Evolutionary conservation across 768 basidiomycete species (phyloP).

Genomic region (Butyriboletus loyo): DNA sequence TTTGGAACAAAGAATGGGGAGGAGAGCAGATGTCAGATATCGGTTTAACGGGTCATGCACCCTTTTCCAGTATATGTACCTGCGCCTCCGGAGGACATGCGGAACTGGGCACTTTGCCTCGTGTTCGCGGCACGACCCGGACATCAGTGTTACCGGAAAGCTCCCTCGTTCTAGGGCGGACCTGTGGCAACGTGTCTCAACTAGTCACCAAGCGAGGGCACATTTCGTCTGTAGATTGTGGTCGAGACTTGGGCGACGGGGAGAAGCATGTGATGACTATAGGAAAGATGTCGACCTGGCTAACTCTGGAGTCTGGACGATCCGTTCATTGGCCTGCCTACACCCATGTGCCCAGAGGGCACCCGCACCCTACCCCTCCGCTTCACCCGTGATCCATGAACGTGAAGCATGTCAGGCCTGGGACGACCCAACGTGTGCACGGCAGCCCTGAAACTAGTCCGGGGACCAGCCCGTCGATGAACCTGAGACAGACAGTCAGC

Average conservation of each 20-base stretch:
- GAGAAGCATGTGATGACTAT: neutral
- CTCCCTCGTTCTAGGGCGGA: slow-evolving; percentile 10
- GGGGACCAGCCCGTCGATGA: no score
- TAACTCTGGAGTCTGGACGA: neutral
- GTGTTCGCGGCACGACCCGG: slow-evolving; percentile 22
- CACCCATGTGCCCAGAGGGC: neutral
- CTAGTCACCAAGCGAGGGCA: slow-evolving; percentile 2
- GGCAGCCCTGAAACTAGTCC: neutral
- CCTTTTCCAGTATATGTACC: slow-evolving; percentile 26
- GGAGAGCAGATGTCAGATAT: slow-evolving; percentile 8
- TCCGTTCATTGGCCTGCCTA: neutral
- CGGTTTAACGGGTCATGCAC: slow-evolving; percentile 6
- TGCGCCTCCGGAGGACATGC: slow-evolving; percentile 21
- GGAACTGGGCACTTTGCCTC: slow-evolving; percentile 28
- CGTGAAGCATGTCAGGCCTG: neutral
- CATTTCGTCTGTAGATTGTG: neutral
- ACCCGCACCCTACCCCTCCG: neutral
- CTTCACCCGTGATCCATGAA: neutral
- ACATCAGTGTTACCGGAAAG: slow-evolving; percentile 1
- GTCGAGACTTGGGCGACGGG: slow-evolving; percentile 1
- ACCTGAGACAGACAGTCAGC: slow-evolving; percentile 14
- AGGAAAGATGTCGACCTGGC: neutral
- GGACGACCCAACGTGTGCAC: neutral
- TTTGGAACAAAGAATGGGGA: neutral
- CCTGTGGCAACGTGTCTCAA: slow-evolving; percentile 9